Conservation (phyloP, 148 eudicot genomes). For the Amaranthus palmeri region DNA sequence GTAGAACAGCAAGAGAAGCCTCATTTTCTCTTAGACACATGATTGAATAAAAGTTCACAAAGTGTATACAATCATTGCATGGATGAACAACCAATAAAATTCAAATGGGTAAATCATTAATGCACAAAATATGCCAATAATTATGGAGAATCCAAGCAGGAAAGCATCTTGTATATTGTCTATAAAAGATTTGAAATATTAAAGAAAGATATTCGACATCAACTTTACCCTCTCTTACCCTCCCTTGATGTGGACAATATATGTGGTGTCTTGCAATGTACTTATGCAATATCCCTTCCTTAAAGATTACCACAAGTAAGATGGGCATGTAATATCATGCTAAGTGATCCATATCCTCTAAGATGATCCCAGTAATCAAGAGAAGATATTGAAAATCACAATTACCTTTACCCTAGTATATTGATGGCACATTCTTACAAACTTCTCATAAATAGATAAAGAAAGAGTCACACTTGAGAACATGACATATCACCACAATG, state of each 20-base stretch:
- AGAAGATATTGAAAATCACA: neutral
- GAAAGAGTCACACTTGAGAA: constrained; percentile 1
- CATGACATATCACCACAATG: constrained; percentile 64
- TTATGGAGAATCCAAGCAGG: neutral
- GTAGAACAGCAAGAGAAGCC: constrained; percentile 94
- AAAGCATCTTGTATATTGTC: neutral
- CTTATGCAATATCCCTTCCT: neutral
- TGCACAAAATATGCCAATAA: neutral
- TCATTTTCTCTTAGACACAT: constrained; percentile 73
- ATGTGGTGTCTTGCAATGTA: no score
- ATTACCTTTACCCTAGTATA: constrained; percentile 44
- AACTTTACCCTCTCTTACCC: neutral
- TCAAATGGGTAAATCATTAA: neutral
- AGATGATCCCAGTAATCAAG: neutral
- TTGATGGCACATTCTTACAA: neutral
- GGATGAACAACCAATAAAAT: neutral
- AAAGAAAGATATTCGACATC: neutral
- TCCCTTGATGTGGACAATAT: neutral
- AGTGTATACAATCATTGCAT: neutral
- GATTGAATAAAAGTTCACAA: no score
- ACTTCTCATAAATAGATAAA: neutral
- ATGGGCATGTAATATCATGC: no score
- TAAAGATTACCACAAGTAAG: neutral
- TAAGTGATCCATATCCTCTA: no score
- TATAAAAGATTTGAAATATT: neutral